Conservation (phyloP, 2,329 filamentous ascomycete species). For the Zymoseptoria brevis region DNA sequence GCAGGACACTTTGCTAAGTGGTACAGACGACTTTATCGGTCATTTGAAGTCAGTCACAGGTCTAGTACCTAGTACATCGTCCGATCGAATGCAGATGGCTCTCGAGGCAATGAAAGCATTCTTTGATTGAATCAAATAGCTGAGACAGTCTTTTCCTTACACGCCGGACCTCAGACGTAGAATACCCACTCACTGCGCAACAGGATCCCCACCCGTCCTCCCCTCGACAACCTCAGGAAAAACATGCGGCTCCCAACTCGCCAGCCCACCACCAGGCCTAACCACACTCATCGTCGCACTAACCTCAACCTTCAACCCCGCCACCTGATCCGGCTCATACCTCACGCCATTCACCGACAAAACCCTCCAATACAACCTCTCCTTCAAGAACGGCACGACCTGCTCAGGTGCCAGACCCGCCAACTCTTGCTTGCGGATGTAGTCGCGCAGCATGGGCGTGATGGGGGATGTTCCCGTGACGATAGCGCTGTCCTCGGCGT, state of each 20-base stretch:
- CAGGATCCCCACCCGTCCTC: not conserved
- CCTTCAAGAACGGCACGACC: not conserved
- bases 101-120: no score
- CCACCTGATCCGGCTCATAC: not conserved
- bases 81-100: no score
- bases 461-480: not conserved
- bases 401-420: not conserved
- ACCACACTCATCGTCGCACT: not conserved
- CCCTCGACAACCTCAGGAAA: not conserved
- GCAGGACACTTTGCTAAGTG: no score
- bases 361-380: not conserved
- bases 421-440: not conserved
- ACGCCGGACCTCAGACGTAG: no score
- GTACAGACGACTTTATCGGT: no score
- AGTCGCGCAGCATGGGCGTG: slow-evolving; percentile 1
- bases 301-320: not conserved
- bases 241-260: not conserved
- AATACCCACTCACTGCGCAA: not conserved
- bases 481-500: not conserved
- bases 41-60: no score
- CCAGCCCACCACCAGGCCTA: not conserved
- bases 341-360: not conserved
- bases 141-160: no score
- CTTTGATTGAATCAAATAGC: no score
- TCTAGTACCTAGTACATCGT: no score